Base-by-base conservation (phyloP, 2,329 filamentous ascomycete genomes). In the Fusarium verrucosum region DNA sequence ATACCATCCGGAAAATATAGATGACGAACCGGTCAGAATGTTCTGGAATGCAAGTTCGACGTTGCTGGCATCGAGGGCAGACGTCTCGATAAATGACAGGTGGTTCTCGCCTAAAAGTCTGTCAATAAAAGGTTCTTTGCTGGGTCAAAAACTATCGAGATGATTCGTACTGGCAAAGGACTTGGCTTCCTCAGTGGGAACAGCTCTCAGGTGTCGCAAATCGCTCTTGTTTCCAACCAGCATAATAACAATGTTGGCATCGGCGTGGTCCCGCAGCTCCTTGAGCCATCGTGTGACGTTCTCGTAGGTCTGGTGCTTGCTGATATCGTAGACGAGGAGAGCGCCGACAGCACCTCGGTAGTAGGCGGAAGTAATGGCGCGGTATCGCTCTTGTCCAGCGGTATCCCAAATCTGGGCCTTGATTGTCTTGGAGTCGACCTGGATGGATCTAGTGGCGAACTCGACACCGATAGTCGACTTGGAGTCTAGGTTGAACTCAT, bases 381-480 rank as follows among this genome's bases (percentile, higher is more conserved):
- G 92, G 85, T 98, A 99, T 79, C 95, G 91, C 83, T 99, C 95
- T 84, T 99, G 95, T 71, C 95, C 95, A 70, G 95, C 95, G 58
- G 95, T 99, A 84, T 99, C 95, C 95, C 96, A 99, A 76, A 99
- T 99, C 85, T 99, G 95, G 73, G 95, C 95, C 87, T 99, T 99
- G 89, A 99, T 99, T 68, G 95, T 99, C 87, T 99, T 99, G 77
- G 92, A 91, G 82, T 99, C 95, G 75, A 99, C 95, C 82, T 98
- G 94, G 78, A 99, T 99, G 71, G 93, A 97, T 68, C 95, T 90
- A 72, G 95, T 99, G 74, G 96, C 95, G 79, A 99, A 99, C 83
- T 99, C 95, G 80, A 99, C 95, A 75, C 95, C 95, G 82, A 99
- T 99, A 73, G 95, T 99, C 67, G 95, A 98, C 88, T 99, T 98